Conservation (phyloP, 257 asterid species). For the Gentiana dahurica region DNA sequence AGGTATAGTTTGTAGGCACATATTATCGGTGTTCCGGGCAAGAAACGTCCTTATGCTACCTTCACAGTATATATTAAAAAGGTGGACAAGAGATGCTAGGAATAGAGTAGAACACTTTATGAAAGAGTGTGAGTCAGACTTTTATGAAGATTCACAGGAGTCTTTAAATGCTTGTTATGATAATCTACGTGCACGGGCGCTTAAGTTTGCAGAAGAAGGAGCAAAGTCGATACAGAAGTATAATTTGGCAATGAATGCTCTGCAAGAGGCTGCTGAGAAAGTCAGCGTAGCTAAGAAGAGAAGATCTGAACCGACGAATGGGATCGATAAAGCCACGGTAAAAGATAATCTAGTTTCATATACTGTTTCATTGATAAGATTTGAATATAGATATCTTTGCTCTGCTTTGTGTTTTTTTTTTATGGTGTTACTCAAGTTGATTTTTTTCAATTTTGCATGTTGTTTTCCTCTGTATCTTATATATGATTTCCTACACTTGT, state of each 20-base stretch:
- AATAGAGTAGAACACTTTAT: slow-evolving; percentile 2
- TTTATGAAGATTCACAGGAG: slow-evolving; percentile 30
- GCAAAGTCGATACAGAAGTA: slow-evolving; percentile 63
- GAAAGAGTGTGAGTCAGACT: slow-evolving; percentile 24
- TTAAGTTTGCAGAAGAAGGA: slow-evolving; percentile 73
- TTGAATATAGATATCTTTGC: too few species aligned
- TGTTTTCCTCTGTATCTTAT: too few species aligned
- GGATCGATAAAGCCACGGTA: too few species aligned
- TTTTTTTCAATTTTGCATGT: too few species aligned
- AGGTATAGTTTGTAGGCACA: slow-evolving; percentile 86
- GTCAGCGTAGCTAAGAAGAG: slow-evolving; percentile 3
- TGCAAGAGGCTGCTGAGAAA: slow-evolving; percentile 65
- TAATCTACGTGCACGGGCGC: slow-evolving; percentile 68
- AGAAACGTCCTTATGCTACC: slow-evolving; percentile 87
- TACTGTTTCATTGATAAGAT: too few species aligned
- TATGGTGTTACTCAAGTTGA: too few species aligned
- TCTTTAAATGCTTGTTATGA: slow-evolving; percentile 54
- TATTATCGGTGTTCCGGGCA: slow-evolving; percentile 87
- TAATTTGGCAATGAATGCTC: slow-evolving; percentile 40
- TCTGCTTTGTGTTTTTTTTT: too few species aligned
- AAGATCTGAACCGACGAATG: too few species aligned
- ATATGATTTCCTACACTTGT: too few species aligned
- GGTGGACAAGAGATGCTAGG: slow-evolving; percentile 90
- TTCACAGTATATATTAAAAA: slow-evolving; percentile 64
- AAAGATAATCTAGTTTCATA: too few species aligned